Percentiles rank a stretch among this genome's conserved stretches.
Conservation (phyloP, 73 alveolate species). For the Symbiodinium natans region DNA sequence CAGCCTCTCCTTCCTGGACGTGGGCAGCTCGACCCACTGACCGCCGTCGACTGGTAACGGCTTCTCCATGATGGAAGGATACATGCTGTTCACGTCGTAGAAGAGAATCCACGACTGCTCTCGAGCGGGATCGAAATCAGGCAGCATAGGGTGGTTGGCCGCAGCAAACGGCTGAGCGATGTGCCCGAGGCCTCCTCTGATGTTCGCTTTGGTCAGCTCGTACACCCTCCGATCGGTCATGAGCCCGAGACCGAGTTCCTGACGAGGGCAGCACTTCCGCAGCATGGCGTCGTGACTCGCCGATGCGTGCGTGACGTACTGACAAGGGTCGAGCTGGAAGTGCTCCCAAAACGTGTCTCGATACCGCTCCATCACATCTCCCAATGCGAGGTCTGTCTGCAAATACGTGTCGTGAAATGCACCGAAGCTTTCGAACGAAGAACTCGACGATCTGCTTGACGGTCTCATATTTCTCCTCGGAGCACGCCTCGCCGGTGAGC, state of each 20-base stretch:
- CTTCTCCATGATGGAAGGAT: too few relatives aligned
- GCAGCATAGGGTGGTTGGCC: too few relatives aligned
- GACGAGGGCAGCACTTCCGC: not conserved
- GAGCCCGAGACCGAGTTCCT: not conserved
- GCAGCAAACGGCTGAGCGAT: too few relatives aligned
- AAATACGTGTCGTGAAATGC: not conserved
- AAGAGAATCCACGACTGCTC: too few relatives aligned
- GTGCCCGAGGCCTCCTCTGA: not conserved
- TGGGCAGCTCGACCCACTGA: too few relatives aligned
- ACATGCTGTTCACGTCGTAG: too few relatives aligned
- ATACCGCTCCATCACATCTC: not conserved
- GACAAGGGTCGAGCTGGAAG: not conserved
- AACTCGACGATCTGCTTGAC: not conserved
- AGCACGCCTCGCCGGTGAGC: not conserved
- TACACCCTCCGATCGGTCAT: not conserved
- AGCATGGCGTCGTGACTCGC: not conserved
- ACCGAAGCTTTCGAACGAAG: not conserved
- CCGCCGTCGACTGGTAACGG: too few relatives aligned
- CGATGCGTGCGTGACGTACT: not conserved
- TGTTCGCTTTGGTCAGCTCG: not conserved
- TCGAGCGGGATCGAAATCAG: too few relatives aligned
- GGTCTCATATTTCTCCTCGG: not conserved
- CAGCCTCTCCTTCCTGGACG: too few relatives aligned
- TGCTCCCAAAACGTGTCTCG: not conserved
- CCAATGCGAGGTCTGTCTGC: not conserved